Conservation (phyloP, 306 rosid species). For the Glycyrrhiza uralensis region DNA sequence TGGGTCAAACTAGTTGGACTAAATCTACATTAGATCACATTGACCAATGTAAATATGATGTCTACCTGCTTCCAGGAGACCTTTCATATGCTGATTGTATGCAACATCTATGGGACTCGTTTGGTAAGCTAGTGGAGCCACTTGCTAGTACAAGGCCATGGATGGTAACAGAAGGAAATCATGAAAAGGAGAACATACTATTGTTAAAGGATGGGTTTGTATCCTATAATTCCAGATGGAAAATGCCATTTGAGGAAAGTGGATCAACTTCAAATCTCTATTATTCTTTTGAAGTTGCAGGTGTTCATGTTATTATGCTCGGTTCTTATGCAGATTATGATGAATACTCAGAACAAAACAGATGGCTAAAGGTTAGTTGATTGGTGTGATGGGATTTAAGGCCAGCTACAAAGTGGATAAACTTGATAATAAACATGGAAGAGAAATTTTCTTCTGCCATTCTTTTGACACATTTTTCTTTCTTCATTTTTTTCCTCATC, state of each 20-base stretch:
- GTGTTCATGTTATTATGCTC: conserved; percentile 77
- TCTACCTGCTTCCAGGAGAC: conserved; percentile 91
- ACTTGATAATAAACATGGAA: background rate
- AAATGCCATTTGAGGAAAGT: conserved; percentile 88
- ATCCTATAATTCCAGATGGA: conserved; percentile 91
- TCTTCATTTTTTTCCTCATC: background rate
- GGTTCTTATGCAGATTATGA: conserved; percentile 84
- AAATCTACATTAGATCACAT: conserved; percentile 85
- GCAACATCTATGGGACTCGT: conserved; percentile 80
- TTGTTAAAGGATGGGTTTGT: conserved; percentile 59
- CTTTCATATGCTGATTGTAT: conserved; percentile 90
- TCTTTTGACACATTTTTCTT: background rate
- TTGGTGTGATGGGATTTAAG: background rate
- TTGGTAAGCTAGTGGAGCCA: conserved; percentile 84
- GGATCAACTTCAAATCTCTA: conserved; percentile 87
- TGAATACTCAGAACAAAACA: conserved; percentile 67
- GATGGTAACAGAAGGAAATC: conserved; percentile 98
- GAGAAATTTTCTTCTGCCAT: background rate
- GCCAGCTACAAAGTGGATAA: background rate
- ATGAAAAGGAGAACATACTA: conserved; percentile 69
- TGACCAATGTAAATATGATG: conserved; percentile 68
- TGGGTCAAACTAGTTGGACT: conserved; percentile 96
- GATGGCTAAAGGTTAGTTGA: conserved; percentile 80
- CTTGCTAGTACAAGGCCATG: conserved; percentile 93
- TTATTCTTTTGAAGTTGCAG: conserved; percentile 86